Percentiles rank a stretch among this genome's conserved stretches.
These are phyloP conservation scores for Cicer chorassanicum DNA, from an alignment of 306 rosid species.

Conservation along the genomic window DNA sequence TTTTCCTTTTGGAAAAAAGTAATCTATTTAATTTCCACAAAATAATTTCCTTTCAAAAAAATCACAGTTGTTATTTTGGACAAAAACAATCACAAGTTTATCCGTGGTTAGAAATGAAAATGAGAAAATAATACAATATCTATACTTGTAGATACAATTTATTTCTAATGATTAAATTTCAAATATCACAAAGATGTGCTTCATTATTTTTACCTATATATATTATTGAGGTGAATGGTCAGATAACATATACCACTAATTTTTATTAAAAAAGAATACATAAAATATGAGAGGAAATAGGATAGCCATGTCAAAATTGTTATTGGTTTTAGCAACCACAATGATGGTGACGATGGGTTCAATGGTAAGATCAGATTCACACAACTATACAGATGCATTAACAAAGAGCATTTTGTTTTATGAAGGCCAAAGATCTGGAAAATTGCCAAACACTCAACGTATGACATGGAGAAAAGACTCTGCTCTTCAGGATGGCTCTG, in stretches of 20 bases:
- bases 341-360: not conserved
- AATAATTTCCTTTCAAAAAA: too few species aligned
- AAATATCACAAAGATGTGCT: too few species aligned
- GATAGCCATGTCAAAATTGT: not conserved
- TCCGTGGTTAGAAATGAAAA: too few species aligned
- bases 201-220: not conserved
- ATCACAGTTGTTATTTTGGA: too few species aligned
- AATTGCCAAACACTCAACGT: conserved; percentile 57
- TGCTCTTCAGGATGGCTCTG: conserved; percentile 54
- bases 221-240: not conserved
- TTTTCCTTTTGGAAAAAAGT: too few species aligned
- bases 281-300: not conserved
- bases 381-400: conserved; percentile 52
- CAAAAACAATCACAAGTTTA: too few species aligned
- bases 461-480: conserved; percentile 60
- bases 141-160: too few species aligned
- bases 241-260: not conserved
- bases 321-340: not conserved
- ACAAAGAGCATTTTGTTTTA: conserved; percentile 57
- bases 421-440: conserved; percentile 66
- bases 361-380: conserved; percentile 33
- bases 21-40: too few species aligned
- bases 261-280: not conserved
- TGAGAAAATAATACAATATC: too few species aligned
- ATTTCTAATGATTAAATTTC: too few species aligned